Base-by-base conservation (phyloP, 2,329 filamentous ascomycete genomes). In the Ceratocystis eucalypticola region DNA sequence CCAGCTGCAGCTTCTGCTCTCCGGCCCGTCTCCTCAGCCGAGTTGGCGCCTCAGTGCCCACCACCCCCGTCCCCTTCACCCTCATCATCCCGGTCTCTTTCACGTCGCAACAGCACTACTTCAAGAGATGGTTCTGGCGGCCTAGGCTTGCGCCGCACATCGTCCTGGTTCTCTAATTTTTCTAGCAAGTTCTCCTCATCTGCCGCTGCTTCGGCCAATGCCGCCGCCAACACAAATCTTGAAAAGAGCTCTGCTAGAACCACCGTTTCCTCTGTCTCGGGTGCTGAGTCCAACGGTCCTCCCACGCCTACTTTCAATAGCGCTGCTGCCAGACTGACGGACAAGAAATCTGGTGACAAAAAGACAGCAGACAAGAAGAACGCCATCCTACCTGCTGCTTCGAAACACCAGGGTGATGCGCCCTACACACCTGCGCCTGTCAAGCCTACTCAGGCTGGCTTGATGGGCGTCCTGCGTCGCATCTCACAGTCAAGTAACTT, bases 111-210 rank as follows among this genome's bases (percentile, higher is more conserved):
- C 33, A 68, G 66, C 64, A 61, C 45, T 15, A 50, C 53, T 15
- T 62, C 64, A 12, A 67, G 64, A 41, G 64, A 67, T n/a, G 64
- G 50, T 2, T 50, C 48, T 10, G 48, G 48, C 3, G 20, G 48
- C 6, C 37, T 41, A 15, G 37, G 64, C 50, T 75, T 77, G 6
- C 77, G 79, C 59, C 80, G 84, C 65, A 83, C 91, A 70, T 87
- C 86, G 69, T 96, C 92, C 15, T 99, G 94, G 94, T 92, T 97
- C 72, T 90, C 89, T 66, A 96, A 86, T 73, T 85, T 97, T 70
- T 95, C 91, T 70, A 93, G 90, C 70, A 96, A 96, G 74, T 96
- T 97, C 77, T 91, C 89, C 2, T 85, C 84, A 33, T 78, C 78
- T 20, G 64, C 30, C 44, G 64, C 45, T 5, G 33, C 53, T 37